Evolutionary conservation across 2,329 filamentous ascomycete genomes (phyloP).

Genomic region (Xylariaceae sp.): DNA sequence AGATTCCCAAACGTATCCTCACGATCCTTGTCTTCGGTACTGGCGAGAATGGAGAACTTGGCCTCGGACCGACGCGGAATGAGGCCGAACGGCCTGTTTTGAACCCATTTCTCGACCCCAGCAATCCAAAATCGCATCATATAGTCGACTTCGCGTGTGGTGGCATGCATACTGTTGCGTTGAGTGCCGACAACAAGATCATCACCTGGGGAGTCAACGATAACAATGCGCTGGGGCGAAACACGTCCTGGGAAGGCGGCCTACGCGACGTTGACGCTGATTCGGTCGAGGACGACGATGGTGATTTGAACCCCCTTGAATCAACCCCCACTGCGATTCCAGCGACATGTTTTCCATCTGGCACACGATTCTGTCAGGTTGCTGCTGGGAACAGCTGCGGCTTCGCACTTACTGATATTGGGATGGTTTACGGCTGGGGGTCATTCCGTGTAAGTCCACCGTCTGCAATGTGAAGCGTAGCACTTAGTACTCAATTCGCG

Average conservation of each 20-base stretch:
- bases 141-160: constrained; percentile 43
- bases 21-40: constrained; percentile 19
- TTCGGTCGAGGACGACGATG: constrained; percentile 33
- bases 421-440: constrained; percentile 64
- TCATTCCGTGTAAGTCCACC: constrained; percentile 55
- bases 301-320: constrained; percentile 55
- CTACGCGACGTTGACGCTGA: constrained; percentile 10
- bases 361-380: constrained; percentile 56
- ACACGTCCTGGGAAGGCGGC: constrained; percentile 7
- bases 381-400: constrained; percentile 59
- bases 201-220: constrained; percentile 66
- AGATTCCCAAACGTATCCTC: neutral
- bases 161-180: constrained; percentile 61
- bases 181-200: constrained; percentile 61
- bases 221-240: constrained; percentile 44
- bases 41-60: constrained; percentile 49
- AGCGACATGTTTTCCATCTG: constrained; percentile 49
- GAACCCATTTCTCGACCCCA: constrained; percentile 20
- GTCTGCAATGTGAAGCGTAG: neutral
- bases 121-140: neutral
- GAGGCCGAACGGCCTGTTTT: constrained; percentile 16
- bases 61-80: constrained; percentile 21
- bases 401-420: constrained; percentile 61
- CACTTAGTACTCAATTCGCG: constrained; percentile 2
- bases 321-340: constrained; percentile 55